phyloP scores from a whole-genome alignment of 192 early-diverging fungal species.

The Coemansia sp. region DNA sequence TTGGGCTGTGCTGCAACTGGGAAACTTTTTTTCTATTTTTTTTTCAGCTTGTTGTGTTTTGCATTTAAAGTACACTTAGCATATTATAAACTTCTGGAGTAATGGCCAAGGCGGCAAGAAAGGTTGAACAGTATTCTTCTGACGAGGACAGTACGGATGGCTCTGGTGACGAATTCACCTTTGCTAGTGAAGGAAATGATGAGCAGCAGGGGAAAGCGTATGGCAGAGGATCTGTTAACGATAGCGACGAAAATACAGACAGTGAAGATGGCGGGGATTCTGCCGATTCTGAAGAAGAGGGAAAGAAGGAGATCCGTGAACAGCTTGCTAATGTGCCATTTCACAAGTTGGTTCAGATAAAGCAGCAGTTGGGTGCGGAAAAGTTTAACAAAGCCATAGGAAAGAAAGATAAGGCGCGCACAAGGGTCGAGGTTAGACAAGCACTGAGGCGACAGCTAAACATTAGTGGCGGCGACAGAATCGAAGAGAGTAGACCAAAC shows the following conservation, averaged over 20 bases:
- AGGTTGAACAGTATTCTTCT: conserved; percentile 46
- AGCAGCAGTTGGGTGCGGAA: conserved; percentile 69
- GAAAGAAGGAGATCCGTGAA: conserved; percentile 16
- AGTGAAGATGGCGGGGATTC: conserved; percentile 14
- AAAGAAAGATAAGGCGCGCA: conserved; percentile 18
- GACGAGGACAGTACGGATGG: conserved; percentile 42
- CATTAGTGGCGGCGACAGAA: conserved; percentile 21
- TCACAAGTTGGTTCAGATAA: conserved; percentile 74
- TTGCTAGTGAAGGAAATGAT: conserved; percentile 8
- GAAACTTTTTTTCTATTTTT: conserved; percentile 4
- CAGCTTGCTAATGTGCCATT: conserved; percentile 76
- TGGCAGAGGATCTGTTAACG: background rate
- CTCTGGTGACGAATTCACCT: conserved; percentile 24
- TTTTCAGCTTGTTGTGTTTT: conserved; percentile 7
- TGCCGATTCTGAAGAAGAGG: conserved; percentile 4
- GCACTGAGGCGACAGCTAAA: conserved; percentile 31
- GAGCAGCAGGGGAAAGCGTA: conserved; percentile 6
- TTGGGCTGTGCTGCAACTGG: background rate
- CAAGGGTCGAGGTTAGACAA: conserved; percentile 42
- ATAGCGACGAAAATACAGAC: conserved; percentile 1
- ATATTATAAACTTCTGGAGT: background rate
- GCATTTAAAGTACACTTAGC: background rate
- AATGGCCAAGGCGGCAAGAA: conserved; percentile 27
- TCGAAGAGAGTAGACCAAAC: conserved; percentile 11
- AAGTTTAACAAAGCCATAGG: conserved; percentile 59